Evolutionary conservation across 108 stramenopile species (phyloP), one percentile per base, ranked within the genome.

Genomic region (Conticribra weissflogii): DNA sequence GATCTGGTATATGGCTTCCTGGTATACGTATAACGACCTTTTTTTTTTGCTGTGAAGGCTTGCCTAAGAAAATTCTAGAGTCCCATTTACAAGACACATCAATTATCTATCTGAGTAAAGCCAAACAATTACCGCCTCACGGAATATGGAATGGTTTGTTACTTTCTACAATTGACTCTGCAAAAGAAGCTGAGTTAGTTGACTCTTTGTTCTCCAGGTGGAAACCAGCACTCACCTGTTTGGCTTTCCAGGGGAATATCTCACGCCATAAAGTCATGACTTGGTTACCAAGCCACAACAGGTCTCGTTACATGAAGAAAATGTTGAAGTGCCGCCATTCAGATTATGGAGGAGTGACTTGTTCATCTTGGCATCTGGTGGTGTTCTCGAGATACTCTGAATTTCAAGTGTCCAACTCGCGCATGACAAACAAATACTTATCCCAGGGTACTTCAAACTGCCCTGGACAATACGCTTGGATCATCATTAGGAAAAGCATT

Each of bases 381-480:
- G 12, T 19, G 17, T 14, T 19, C 19, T 14, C 19, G 17, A 9
- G 50, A 14, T 9, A 14, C 17, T 17, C 16, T 49, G 51, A 65
- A 23, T 3, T 29, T 49, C 24, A 49, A 45, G 31, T 44, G 45
- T 28, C 3, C 31, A 8, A 49, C 48, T 62, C 21, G 47, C 2
- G 24, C 46, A 22, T 27, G 1, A 16, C 24, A 29, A 7, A 29
- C 46, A 19, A 33, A 32, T 25, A 34, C 47, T 18, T 65, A 65
- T 21, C 36, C 63, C 34, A 49, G 49, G 14, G 5, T 34, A 2
- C 31, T 65, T 17, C 63, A 65, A n/a, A n/a, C 31, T 1, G 48
- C 63, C 14, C 30, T 65, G 15, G 63, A 65, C 53, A 51, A 65
- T 30, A 65, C 63, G 9, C 4, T 30, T 18, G 63, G 63, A n/a